A percentile compares a stretch with the other conserved stretches of the same genome.
These are phyloP conservation scores for Maudiozyma humilis DNA, from an alignment of 1,139 yeast genomes.

Conservation along the genomic window DNA sequence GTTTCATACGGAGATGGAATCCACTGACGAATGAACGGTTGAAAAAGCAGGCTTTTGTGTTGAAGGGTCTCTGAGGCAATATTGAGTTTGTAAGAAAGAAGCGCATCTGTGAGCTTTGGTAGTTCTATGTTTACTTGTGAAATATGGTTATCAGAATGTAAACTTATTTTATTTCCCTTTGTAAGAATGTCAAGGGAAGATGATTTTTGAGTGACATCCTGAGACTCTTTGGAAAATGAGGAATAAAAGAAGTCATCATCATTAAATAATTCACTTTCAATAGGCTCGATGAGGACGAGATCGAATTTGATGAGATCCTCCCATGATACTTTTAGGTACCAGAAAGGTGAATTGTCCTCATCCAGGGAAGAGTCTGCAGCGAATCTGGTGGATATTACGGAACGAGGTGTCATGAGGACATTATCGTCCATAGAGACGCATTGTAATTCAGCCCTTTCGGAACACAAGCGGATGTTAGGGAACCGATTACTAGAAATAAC, in stretches of 20 bases:
- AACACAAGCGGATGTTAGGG: background rate
- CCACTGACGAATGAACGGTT: constrained; percentile 65
- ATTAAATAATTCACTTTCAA: constrained; percentile 16
- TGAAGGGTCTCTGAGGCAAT: constrained; percentile 2
- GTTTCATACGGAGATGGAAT: constrained; percentile 62
- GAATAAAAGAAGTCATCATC: constrained; percentile 32
- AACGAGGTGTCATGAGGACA: constrained; percentile 40
- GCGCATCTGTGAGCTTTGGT: constrained; percentile 25
- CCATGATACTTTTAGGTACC: constrained; percentile 38
- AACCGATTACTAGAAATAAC: constrained; percentile 1
- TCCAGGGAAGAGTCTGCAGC: constrained; percentile 47
- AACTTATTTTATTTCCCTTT: constrained; percentile 6
- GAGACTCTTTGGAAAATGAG: constrained; percentile 9
- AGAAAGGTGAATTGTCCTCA: constrained; percentile 41
- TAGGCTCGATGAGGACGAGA: constrained; percentile 40
- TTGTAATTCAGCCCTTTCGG: constrained; percentile 18
- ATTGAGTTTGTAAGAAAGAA: constrained; percentile 21
- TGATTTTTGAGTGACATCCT: background rate
- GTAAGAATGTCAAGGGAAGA: constrained; percentile 13
- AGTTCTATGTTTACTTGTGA: constrained; percentile 13
- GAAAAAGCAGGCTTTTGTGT: constrained; percentile 31
- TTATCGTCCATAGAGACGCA: constrained; percentile 40
- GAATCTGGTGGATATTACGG: constrained; percentile 30
- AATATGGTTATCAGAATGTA: constrained; percentile 7
- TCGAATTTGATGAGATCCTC: constrained; percentile 38